phyloP scores from a whole-genome alignment of 805 yeast genomes.

The Candida parachauliodes region DNA sequence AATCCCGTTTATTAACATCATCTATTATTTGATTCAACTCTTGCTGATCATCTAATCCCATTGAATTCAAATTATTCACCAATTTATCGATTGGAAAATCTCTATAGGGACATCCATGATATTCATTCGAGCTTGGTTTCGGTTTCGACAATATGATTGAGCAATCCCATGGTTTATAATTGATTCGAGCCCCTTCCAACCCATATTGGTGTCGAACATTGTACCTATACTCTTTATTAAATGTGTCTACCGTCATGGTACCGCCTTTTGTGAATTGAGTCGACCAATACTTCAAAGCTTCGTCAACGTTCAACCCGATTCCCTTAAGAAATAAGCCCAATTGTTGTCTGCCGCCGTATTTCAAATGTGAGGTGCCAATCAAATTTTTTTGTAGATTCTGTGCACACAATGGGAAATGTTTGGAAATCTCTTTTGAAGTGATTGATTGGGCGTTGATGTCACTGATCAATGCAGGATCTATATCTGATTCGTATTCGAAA shows the following conservation, averaged over 20 bases:
- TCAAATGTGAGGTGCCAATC: constrained; percentile 62
- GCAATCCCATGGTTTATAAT: constrained; percentile 86
- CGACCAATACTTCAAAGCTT: constrained; percentile 84
- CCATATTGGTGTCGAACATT: constrained; percentile 89
- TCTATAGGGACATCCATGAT: constrained; percentile 92
- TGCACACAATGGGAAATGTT: constrained; percentile 83
- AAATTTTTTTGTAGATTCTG: constrained; percentile 62
- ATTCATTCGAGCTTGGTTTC: constrained; percentile 63
- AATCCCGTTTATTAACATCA: constrained; percentile 64
- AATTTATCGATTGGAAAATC: constrained; percentile 68
- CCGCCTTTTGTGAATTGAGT: constrained; percentile 58
- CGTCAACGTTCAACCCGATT: constrained; percentile 82
- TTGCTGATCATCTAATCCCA: constrained; percentile 63
- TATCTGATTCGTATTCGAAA: constrained; percentile 48
- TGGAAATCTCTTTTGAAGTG: constrained; percentile 47
- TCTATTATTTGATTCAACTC: constrained; percentile 61
- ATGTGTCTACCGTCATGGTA: constrained; percentile 61
- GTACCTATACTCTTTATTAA: constrained; percentile 85
- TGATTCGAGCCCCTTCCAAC: constrained; percentile 81
- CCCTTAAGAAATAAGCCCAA: constrained; percentile 82
- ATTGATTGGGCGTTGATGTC: constrained; percentile 62
- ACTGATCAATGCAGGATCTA: constrained; percentile 24
- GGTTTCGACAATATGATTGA: constrained; percentile 69
- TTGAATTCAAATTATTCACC: constrained; percentile 47
- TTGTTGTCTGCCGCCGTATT: constrained; percentile 82